Evolutionary conservation across 768 basidiomycete species (phyloP).

Genomic region (Boletus sp.): DNA sequence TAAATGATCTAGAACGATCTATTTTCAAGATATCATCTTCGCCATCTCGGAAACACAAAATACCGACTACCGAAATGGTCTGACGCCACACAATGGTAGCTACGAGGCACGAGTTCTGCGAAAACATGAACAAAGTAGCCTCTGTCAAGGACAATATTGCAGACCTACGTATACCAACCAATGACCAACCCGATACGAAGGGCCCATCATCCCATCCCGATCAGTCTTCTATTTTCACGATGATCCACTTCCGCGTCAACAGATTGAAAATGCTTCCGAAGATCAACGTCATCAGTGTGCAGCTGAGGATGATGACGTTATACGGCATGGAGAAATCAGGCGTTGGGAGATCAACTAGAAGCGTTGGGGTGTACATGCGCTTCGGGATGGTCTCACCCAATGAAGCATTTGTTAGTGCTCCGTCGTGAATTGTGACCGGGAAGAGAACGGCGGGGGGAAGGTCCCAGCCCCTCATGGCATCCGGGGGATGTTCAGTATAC

Average conservation of each 20-base stretch:
- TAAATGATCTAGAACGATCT: not conserved
- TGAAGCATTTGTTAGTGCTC: slow-evolving; percentile 1
- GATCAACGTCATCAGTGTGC: slow-evolving; percentile 85
- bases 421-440: slow-evolving; percentile 22
- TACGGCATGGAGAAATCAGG: slow-evolving; percentile 99
- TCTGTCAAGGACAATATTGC: not conserved
- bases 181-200: not conserved
- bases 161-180: not conserved
- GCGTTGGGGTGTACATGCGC: slow-evolving; percentile 73
- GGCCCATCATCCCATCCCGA: not conserved
- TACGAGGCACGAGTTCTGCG: not conserved
- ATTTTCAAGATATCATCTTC: not conserved
- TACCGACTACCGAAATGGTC: not conserved
- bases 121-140: not conserved
- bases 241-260: slow-evolving; percentile 78
- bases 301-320: slow-evolving; percentile 97
- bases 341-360: slow-evolving; percentile 92
- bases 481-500: slow-evolving; percentile 95
- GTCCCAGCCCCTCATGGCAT: slow-evolving; percentile 94
- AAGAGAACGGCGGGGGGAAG: slow-evolving; percentile 82
- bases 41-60: not conserved
- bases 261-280: slow-evolving; percentile 93
- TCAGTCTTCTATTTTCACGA: slow-evolving; percentile 37
- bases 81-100: not conserved
- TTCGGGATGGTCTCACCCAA: slow-evolving; percentile 10